phyloP scores from a whole-genome alignment of 2,329 filamentous ascomycete species.

The Aspergillus fructus region DNA sequence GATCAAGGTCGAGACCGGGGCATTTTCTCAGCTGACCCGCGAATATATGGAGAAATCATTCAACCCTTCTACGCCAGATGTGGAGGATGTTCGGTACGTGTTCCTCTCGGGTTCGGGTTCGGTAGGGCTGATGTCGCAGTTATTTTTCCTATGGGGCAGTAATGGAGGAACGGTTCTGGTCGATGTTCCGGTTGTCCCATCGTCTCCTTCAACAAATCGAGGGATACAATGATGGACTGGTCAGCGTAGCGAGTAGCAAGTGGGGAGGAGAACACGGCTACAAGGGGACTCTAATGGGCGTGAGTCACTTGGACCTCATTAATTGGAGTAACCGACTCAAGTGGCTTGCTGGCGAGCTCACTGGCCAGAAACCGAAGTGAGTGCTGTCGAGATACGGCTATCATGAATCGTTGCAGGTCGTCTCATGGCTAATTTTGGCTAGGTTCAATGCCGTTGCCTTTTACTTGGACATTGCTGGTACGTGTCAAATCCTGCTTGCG shows the following conservation, averaged over 20 bases:
- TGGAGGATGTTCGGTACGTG: constrained; percentile 50
- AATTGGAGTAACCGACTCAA: constrained; percentile 65
- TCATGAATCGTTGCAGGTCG: neutral
- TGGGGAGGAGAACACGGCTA: constrained; percentile 58
- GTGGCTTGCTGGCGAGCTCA: constrained; percentile 58
- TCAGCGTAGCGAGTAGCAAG: constrained; percentile 58
- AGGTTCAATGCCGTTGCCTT: constrained; percentile 66
- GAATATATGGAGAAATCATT: constrained; percentile 59
- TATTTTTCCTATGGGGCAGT: constrained; percentile 66
- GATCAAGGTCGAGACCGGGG: constrained; percentile 58
- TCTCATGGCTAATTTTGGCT: constrained; percentile 14
- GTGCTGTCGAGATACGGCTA: constrained; percentile 11
- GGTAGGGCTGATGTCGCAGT: constrained; percentile 25
- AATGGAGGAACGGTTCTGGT: constrained; percentile 56
- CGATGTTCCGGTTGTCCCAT: constrained; percentile 58
- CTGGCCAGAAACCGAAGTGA: constrained; percentile 55
- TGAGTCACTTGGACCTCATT: constrained; percentile 64
- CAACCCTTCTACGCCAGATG: constrained; percentile 59
- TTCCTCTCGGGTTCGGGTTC: neutral
- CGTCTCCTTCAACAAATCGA: constrained; percentile 54
- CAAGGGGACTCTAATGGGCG: constrained; percentile 62
- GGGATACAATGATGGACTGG: constrained; percentile 63
- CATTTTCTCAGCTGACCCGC: constrained; percentile 61
- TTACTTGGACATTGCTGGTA: constrained; percentile 66
- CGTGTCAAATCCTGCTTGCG: constrained; percentile 2